Base-by-base conservation (phyloP, 768 basidiomycete species). In the Russula ochroleuca region DNA sequence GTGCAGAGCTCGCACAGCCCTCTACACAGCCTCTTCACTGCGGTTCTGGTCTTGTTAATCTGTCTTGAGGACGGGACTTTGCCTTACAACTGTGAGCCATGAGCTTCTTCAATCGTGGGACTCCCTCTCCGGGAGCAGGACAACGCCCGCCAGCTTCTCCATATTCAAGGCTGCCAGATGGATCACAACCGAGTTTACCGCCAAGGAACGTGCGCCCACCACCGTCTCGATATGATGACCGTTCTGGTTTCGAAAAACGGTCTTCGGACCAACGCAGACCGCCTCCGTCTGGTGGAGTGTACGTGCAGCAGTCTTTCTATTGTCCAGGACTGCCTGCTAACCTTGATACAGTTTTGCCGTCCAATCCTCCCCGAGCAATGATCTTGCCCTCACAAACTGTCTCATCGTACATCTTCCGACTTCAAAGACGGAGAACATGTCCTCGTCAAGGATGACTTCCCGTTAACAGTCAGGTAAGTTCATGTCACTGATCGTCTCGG, bases 331-430 rank as follows among this genome's bases (percentile, higher is more conserved):
- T 13, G 7, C 51, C 5, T 47, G 15, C 48, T 56, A 4, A 57
- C 15, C 15, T 9, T 25, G n/a, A 11, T 40, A 56, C 40, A 75
- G 73, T 0, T 75, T 70, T 56, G 37, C 61, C 1, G 74, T 75
- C 1, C 67, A 67, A 28, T 35, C 67, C 23, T 35, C 57, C 23
- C 73, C 74, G 0, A 75, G 57, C 67, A 73, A 76, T 19, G 23
- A 31, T 14, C 80, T 93, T 28, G 94, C 93, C 0, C 78, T 93
- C 63, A 81, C 85, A 19, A 96, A 95, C 73, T 86, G 91, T 68
- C 72, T 96, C 17, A 83, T 95, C 49, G 91, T 92, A 33, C 78
- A 90, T 73, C 88, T 1, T 76, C 79, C 5, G 93, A 97, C 74
- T 95, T 95, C 70, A 74, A 75, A 9, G 76, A 83, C 15, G 85